phyloP scores from a whole-genome alignment of 1,139 yeast species.

The Pichia sp. region DNA sequence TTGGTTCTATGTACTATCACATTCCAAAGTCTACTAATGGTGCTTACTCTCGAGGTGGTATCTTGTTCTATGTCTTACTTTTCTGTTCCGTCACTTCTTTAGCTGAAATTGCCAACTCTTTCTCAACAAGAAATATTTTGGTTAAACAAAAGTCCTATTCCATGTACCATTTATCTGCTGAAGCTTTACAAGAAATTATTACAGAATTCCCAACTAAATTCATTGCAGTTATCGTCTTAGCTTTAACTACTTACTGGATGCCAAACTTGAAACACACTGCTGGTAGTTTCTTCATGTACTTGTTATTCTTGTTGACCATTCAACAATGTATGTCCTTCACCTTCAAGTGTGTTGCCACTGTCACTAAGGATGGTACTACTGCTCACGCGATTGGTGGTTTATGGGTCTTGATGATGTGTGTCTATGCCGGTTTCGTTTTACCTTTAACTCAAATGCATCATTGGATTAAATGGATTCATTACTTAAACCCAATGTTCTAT shows the following conservation, averaged over 20 bases:
- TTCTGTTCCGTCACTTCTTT: conserved; percentile 42
- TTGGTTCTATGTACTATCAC: conserved; percentile 41
- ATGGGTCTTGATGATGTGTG: conserved; percentile 42
- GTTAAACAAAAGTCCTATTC: conserved; percentile 44
- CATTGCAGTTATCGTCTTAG: conserved; percentile 34
- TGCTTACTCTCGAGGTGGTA: conserved; percentile 39
- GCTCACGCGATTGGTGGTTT: conserved; percentile 55
- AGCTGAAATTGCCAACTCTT: conserved; percentile 41
- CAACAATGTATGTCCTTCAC: conserved; percentile 40
- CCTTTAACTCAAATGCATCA: conserved; percentile 59
- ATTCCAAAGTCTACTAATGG: conserved; percentile 33
- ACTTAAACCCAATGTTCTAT: conserved; percentile 52
- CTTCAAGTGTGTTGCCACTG: conserved; percentile 47
- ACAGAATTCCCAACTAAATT: conserved; percentile 41
- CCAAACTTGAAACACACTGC: conserved; percentile 41
- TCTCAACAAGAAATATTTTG: conserved; percentile 42
- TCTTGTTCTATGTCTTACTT: conserved; percentile 41
- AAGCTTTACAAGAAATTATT: conserved; percentile 42
- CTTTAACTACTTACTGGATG: conserved; percentile 41
- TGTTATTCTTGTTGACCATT: conserved; percentile 41
- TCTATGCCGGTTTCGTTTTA: conserved; percentile 54
- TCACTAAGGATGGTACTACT: conserved; percentile 45
- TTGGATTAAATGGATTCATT: conserved; percentile 62
- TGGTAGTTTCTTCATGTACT: conserved; percentile 42
- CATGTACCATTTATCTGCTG: conserved; percentile 45